These are phyloP conservation scores for Penicillium cataractarum DNA, from an alignment of 495 filamentous ascomycete genomes.

Conservation along the genomic window DNA sequence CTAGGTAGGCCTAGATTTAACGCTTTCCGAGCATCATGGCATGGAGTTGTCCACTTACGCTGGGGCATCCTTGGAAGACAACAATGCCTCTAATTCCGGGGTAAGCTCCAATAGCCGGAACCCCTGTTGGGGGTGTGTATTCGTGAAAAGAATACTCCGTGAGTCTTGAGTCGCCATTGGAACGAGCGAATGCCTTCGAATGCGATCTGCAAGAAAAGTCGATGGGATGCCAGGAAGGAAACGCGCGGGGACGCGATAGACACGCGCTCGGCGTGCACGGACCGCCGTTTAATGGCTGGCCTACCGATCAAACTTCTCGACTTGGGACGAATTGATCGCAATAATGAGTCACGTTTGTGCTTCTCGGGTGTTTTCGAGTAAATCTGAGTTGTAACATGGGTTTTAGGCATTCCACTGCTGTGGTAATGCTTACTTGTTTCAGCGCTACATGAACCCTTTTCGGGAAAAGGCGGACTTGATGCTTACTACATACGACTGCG, in stretches of 20 bases:
- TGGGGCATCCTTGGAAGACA: constrained; percentile 63
- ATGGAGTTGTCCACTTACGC: constrained; percentile 47
- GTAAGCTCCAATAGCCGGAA: constrained; percentile 84
- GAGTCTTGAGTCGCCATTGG: constrained; percentile 64
- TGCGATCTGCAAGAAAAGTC: constrained; percentile 2
- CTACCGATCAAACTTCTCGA: background rate
- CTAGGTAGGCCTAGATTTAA: no score
- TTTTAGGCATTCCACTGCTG: background rate
- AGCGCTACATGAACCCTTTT: background rate
- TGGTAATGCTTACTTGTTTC: background rate
- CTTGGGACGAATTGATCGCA: background rate
- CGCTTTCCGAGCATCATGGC: background rate
- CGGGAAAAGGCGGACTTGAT: background rate
- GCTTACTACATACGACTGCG: background rate
- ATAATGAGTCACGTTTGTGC: background rate
- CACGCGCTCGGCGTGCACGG: constrained; percentile 21
- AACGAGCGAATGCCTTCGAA: background rate
- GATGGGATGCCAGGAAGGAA: constrained; percentile 7
- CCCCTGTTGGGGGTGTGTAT: constrained; percentile 60
- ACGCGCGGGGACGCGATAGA: constrained; percentile 20
- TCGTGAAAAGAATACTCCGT: constrained; percentile 64
- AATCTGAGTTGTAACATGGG: background rate
- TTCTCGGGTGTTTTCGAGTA: background rate
- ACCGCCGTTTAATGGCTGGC: constrained; percentile 25
- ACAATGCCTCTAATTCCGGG: constrained; percentile 66